Conservation (phyloP, 163 green algal species). For the Scenedesmus sp. region DNA sequence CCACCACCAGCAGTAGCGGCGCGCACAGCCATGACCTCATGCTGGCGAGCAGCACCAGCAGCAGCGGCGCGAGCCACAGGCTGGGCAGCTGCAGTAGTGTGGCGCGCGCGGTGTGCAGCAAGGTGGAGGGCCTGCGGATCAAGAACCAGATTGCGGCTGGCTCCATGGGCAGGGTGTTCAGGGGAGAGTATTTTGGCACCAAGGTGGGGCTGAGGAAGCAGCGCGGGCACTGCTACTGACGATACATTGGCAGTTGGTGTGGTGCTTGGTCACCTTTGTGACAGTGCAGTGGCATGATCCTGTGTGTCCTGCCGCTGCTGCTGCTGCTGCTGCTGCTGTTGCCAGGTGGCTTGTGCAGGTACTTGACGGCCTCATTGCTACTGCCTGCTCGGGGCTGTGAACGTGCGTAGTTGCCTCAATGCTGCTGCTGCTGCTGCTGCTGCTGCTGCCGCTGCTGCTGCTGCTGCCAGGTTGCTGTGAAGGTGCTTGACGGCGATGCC, state of each 20-base stretch:
- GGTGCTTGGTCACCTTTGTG: too few relatives aligned
- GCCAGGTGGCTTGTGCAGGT: too few relatives aligned
- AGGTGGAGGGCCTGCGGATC: slow-evolving; percentile 33
- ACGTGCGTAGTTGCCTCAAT: not conserved
- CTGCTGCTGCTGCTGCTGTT: too few relatives aligned
- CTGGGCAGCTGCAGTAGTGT: not conserved
- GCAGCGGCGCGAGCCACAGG: not conserved
- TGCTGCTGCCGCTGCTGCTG: not conserved
- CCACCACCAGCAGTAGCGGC: not conserved
- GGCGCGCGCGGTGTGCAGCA: not conserved
- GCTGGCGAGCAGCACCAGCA: not conserved
- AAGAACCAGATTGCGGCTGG: slow-evolving; percentile 30
- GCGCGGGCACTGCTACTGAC: too few relatives aligned
- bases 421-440: not conserved
- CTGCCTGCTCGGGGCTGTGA: too few relatives aligned
- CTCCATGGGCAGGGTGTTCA: slow-evolving; percentile 39
- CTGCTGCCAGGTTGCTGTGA: slow-evolving; percentile 59
- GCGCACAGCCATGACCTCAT: not conserved
- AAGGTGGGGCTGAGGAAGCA: not conserved
- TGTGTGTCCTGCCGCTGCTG: too few relatives aligned
- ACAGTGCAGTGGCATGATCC: too few relatives aligned
- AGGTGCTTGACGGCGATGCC: slow-evolving; percentile 57
- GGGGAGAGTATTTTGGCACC: slow-evolving; percentile 36
- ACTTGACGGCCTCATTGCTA: too few relatives aligned
- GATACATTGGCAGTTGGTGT: too few relatives aligned